These are phyloP conservation scores for Silybum marianum DNA, from an alignment of 129 eudicot species.

Conservation along the genomic window DNA sequence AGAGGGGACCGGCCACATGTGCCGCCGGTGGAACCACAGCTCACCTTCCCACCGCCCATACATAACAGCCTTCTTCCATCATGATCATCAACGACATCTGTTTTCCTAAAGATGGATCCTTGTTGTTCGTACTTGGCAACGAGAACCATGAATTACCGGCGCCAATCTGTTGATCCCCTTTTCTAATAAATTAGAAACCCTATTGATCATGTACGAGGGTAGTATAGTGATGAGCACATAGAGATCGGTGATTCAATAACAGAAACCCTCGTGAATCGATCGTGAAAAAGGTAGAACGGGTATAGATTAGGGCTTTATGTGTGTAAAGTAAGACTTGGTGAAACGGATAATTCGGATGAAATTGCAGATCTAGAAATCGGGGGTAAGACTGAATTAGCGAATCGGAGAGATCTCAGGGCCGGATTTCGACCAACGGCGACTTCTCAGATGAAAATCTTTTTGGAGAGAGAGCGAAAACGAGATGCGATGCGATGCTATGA, in stretches of 20 bases:
- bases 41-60: conserved; percentile 55
- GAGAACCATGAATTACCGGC: conserved; percentile 35
- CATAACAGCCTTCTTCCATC: conserved; percentile 37
- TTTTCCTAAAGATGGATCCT: conserved; percentile 23
- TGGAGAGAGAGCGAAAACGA: conserved; percentile 5
- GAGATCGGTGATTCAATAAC: conserved; percentile 33
- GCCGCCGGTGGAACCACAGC: conserved; percentile 51
- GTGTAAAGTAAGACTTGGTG: not conserved
- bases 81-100: conserved; percentile 28
- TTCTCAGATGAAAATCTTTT: conserved; percentile 7
- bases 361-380: conserved; percentile 11
- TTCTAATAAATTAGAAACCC: conserved; percentile 30
- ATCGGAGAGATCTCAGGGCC: conserved; percentile 29
- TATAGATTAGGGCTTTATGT: conserved; percentile 36
- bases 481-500: not conserved
- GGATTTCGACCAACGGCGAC: conserved; percentile 25
- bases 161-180: conserved; percentile 30
- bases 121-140: conserved; percentile 26
- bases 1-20: conserved; percentile 70
- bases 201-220: conserved; percentile 21
- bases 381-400: conserved; percentile 7
- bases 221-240: not conserved
- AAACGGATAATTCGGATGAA: conserved; percentile 11
- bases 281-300: not conserved
- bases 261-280: conserved; percentile 15